Conservation (phyloP, 169 alveolate species). For the Cryptosporidium viatorum region DNA sequence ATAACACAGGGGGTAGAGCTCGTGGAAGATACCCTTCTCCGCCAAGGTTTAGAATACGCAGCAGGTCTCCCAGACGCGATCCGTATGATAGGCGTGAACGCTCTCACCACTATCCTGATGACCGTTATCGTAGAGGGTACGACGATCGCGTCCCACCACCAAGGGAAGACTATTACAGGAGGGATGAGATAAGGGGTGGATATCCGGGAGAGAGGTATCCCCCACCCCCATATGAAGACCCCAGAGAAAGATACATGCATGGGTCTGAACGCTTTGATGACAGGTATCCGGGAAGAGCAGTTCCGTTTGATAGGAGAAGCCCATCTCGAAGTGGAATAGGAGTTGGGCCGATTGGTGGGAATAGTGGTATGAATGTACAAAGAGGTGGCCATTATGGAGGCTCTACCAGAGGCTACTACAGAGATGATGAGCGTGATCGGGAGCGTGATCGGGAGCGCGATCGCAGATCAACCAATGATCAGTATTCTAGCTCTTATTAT, state of each 20-base stretch:
- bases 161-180: slow-evolving; percentile 56
- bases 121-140: slow-evolving; percentile 66
- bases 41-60: slow-evolving; percentile 56
- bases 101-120: slow-evolving; percentile 54
- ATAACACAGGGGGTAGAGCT: slow-evolving; percentile 11
- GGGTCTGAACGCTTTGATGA: slow-evolving; percentile 72
- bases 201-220: slow-evolving; percentile 68
- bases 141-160: slow-evolving; percentile 74
- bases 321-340: slow-evolving; percentile 65
- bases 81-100: slow-evolving; percentile 66
- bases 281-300: slow-evolving; percentile 53
- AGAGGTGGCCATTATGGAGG: slow-evolving; percentile 68
- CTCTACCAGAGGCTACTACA: slow-evolving; percentile 35
- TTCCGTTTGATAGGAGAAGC: slow-evolving; percentile 68
- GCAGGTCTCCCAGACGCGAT: slow-evolving; percentile 73
- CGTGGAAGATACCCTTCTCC: slow-evolving; percentile 69
- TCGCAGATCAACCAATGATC: slow-evolving; percentile 47
- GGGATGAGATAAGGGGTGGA: slow-evolving; percentile 60
- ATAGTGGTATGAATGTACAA: slow-evolving; percentile 19
- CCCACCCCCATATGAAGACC: slow-evolving; percentile 59
- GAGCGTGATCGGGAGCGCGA: slow-evolving; percentile 25
- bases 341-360: slow-evolving; percentile 43
- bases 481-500: slow-evolving; percentile 39
- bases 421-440: slow-evolving; percentile 51
- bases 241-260: slow-evolving; percentile 61